phyloP scores from a whole-genome alignment of 2,329 filamentous ascomycete species.

The Penicillium capsulatum region DNA sequence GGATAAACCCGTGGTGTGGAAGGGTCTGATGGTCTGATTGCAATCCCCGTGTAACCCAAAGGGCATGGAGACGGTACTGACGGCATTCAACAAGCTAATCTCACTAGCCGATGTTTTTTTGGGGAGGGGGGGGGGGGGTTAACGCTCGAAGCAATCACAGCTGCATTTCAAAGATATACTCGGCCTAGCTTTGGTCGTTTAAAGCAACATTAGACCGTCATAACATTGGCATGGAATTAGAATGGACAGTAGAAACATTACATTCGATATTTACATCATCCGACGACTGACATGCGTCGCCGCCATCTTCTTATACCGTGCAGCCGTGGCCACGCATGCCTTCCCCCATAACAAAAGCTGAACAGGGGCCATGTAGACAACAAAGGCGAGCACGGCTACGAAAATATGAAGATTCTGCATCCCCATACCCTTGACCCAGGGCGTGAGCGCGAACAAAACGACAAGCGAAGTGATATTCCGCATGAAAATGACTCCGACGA shows the following conservation, averaged over 20 bases:
- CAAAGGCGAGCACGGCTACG: slow-evolving; percentile 13
- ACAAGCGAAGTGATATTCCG: slow-evolving; percentile 44
- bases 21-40: no score
- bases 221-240: no score
- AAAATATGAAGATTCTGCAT: slow-evolving; percentile 22
- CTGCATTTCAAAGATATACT: no score
- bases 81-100: no score
- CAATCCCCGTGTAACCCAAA: no score
- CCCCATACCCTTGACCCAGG: slow-evolving; percentile 34
- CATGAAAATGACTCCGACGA: slow-evolving; percentile 45
- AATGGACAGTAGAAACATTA: neutral
- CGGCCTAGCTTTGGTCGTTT: no score
- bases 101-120: no score
- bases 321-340: slow-evolving; percentile 15
- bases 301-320: slow-evolving; percentile 17
- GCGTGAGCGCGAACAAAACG: slow-evolving; percentile 45
- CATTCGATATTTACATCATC: slow-evolving; percentile 7
- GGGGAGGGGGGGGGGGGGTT: no score
- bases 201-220: neutral
- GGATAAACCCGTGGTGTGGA: no score
- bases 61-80: no score
- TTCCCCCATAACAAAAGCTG: slow-evolving; percentile 25
- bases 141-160: no score
- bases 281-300: slow-evolving; percentile 17
- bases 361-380: slow-evolving; percentile 16